phyloP scores from a whole-genome alignment of 1,284 basidiomycete species.

The Abortiporus biennis region DNA sequence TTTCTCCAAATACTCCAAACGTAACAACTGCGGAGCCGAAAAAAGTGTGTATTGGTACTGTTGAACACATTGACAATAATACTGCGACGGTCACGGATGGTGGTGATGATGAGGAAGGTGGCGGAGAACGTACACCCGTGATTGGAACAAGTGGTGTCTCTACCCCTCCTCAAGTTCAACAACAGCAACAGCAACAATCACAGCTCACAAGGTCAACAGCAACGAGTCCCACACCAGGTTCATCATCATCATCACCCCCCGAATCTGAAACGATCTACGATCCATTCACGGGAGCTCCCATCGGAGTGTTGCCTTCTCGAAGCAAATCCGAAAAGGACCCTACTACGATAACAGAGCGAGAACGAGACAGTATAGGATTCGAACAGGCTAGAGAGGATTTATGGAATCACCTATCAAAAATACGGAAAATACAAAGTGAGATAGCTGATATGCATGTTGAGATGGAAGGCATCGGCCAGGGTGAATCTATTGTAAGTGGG shows the following conservation, averaged over 20 bases:
- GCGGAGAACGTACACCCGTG: slow-evolving; percentile 13
- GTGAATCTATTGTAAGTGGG: slow-evolving; percentile 8
- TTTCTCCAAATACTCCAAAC: no score
- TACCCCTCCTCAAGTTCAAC: slow-evolving; percentile 23
- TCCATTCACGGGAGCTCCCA: slow-evolving; percentile 41
- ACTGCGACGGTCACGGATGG: no score
- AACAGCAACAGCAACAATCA: no score
- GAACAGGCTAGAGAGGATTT: slow-evolving; percentile 40
- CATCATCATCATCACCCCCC: no score
- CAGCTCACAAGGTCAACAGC: no score
- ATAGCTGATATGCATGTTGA: slow-evolving; percentile 65
- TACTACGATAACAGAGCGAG: slow-evolving; percentile 12
- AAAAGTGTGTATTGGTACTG: no score
- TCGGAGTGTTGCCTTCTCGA: slow-evolving; percentile 26
- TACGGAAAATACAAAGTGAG: slow-evolving; percentile 63
- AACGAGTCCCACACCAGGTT: slow-evolving; percentile 15
- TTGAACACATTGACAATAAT: no score
- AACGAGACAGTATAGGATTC: slow-evolving; percentile 16
- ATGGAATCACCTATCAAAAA: slow-evolving; percentile 60
- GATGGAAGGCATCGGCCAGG: slow-evolving; percentile 58
- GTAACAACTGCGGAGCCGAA: no score
- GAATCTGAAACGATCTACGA: slow-evolving; percentile 36
- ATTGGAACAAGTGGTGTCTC: slow-evolving; percentile 16
- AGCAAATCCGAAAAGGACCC: slow-evolving; percentile 4
- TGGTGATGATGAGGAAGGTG: no score